phyloP scores from a whole-genome alignment of 2,329 filamentous ascomycete genomes.

The Zymoseptoria pseudotritici region DNA sequence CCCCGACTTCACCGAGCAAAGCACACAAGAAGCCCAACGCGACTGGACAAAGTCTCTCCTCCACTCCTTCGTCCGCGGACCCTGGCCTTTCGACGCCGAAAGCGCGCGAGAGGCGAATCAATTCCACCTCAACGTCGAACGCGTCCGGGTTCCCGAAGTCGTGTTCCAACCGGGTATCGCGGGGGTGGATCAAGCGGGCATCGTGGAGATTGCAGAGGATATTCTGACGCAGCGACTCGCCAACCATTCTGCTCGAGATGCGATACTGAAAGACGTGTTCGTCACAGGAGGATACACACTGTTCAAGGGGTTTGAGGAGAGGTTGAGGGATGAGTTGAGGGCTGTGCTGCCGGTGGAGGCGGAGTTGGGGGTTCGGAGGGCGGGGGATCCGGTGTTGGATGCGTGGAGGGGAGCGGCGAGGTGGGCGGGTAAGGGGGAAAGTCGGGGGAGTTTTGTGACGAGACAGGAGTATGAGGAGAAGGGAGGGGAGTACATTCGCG shows the following conservation, averaged over 20 bases:
- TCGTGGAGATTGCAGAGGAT: constrained; percentile 85
- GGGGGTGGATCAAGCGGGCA: constrained; percentile 92
- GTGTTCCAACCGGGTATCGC: constrained; percentile 97
- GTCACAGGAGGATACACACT: constrained; percentile 88
- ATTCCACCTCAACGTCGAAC: constrained; percentile 95
- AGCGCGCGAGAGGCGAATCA: constrained; percentile 77
- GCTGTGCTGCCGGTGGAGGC: constrained; percentile 64
- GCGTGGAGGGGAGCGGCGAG: constrained; percentile 88
- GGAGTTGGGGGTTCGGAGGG: constrained; percentile 62
- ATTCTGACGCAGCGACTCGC: constrained; percentile 75
- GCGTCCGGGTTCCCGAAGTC: constrained; percentile 98
- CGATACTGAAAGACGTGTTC: constrained; percentile 79
- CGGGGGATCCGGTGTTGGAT: constrained; percentile 71
- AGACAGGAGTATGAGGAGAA: constrained; percentile 85
- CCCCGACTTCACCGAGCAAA: constrained; percentile 80
- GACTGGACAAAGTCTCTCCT: constrained; percentile 92
- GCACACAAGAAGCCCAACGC: constrained; percentile 82
- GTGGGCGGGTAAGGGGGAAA: constrained; percentile 61
- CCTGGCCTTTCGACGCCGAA: constrained; percentile 74
- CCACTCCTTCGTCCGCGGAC: constrained; percentile 83
- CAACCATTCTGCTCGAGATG: constrained; percentile 50
- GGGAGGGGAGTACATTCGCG: constrained; percentile 85
- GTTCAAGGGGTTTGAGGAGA: constrained; percentile 79
- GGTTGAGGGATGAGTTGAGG: constrained; percentile 64
- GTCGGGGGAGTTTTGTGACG: constrained; percentile 59